Conservation (phyloP, 2,329 filamentous ascomycete species). For the Graphiopsis chlorocephala region DNA sequence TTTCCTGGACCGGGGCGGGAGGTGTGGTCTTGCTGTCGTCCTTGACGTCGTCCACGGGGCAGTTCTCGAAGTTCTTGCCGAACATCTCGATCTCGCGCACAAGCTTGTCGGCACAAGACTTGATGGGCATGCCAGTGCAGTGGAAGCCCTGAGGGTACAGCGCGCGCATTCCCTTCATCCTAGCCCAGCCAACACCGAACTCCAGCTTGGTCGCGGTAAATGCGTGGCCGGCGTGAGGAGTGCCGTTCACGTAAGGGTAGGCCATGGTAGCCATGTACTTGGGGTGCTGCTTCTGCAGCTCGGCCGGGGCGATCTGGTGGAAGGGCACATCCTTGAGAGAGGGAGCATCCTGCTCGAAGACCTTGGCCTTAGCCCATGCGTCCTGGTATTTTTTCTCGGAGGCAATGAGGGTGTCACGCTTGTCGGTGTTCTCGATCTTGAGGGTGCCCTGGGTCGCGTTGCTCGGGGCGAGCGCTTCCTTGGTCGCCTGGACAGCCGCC, state of each 20-base stretch:
- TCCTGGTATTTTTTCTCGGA: slow-evolving; percentile 91
- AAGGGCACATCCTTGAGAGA: slow-evolving; percentile 73
- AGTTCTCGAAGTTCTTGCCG: slow-evolving; percentile 78
- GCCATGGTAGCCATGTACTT: slow-evolving; percentile 87
- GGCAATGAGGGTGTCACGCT: slow-evolving; percentile 76
- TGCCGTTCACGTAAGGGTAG: slow-evolving; percentile 83
- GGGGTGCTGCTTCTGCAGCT: slow-evolving; percentile 75
- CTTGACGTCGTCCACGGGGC: slow-evolving; percentile 57
- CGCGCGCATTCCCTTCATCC: slow-evolving; percentile 85
- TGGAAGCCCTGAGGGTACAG: slow-evolving; percentile 94
- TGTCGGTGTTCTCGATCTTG: slow-evolving; percentile 76
- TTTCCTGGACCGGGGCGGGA: slow-evolving; percentile 60
- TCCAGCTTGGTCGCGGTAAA: slow-evolving; percentile 93
- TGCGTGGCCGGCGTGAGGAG: slow-evolving; percentile 78
- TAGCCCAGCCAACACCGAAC: slow-evolving; percentile 79
- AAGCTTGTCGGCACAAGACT: slow-evolving; percentile 94
- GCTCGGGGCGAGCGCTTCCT: slow-evolving; percentile 54
- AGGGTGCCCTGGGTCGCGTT: slow-evolving; percentile 59
- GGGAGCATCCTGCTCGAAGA: slow-evolving; percentile 87
- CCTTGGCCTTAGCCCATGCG: slow-evolving; percentile 70
- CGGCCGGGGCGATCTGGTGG: slow-evolving; percentile 67
- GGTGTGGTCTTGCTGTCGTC: slow-evolving; percentile 44
- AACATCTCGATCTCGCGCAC: slow-evolving; percentile 86
- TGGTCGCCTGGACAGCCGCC: slow-evolving; percentile 51
- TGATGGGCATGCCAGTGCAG: slow-evolving; percentile 97